Evolutionary conservation across 2,329 filamentous ascomycete species (phyloP), one percentile per base, ranked within the genome.

Genomic region (Hypoxylon sp.): DNA sequence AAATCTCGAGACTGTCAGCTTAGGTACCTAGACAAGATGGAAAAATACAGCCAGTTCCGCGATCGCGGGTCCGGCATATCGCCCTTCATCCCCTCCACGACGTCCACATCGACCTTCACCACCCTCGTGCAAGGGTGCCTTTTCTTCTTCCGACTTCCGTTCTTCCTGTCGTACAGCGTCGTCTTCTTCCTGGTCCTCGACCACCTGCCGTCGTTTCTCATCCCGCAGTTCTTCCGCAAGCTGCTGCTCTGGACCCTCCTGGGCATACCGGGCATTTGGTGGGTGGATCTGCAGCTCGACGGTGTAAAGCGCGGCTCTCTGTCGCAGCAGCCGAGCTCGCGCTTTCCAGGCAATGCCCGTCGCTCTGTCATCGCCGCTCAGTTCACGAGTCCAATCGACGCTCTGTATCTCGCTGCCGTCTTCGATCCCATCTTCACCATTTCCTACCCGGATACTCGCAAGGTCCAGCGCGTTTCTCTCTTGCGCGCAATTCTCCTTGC

Each of bases 241-340:
- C 84, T 89, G 8, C 84, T 91, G 37, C 75, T 97, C 43, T 97
- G 94, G 93, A 82, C 85, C 54, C 82, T 97, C 60, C 82, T 99
- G 62, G 88, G 86, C 26, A 88, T 96, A 51, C 91, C 92, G 0
- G 93, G 94, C 19, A 90, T 99, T 50, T 97, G 92, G 91, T 97
- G 93, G 93, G 87, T 97, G 48, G 94, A 99, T 72, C 78, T 99
- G n/a, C 93, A 97, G 71, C 90, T 99, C 60, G 94, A 99, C 70
- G 93, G 93, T 51, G 94, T 99, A 44, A 92, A 90, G 73, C 90
- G 91, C 74, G 94, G 94, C 75, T 92, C 88, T 17, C 78, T 96
- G 21, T 86, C 88, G 35, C 86, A 88, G 65, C 86, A 91, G 63
- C 86, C 88, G 27, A 76, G 80, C 48, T 78, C 86, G 52, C 84